These are phyloP conservation scores for Lichtheimia ramosa DNA, from an alignment of 371 early-diverging fungal genomes.

Conservation along the genomic window DNA sequence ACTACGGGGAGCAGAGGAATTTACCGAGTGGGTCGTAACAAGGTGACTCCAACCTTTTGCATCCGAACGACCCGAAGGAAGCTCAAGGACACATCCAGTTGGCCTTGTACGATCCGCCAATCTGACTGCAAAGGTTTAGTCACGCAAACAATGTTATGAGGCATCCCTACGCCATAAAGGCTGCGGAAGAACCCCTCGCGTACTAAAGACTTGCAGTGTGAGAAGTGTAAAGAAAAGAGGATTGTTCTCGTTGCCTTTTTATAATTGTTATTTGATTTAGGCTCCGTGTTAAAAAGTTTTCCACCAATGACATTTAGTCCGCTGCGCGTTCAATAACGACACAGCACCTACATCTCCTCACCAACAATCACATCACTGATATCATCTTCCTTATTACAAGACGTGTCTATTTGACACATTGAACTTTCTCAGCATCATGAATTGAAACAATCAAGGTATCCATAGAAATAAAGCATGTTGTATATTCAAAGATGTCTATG, in stretches of 20 bases:
- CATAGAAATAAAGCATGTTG: too few species aligned
- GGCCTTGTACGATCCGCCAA: conserved; percentile 3
- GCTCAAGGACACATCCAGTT: conserved; percentile 10
- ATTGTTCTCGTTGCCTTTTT: not conserved
- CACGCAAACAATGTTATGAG: conserved; percentile 9
- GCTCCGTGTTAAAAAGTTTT: not conserved
- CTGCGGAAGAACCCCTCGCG: conserved; percentile 7
- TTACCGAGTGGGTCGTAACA: conserved; percentile 27
- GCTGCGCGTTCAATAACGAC: too few species aligned
- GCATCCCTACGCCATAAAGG: not conserved
- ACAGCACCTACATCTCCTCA: too few species aligned
- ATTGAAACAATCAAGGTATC: too few species aligned
- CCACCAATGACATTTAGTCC: too few species aligned
- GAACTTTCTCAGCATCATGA: too few species aligned
- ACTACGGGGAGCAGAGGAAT: conserved; percentile 43
- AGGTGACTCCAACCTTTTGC: conserved; percentile 6
- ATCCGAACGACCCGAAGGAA: conserved; percentile 19
- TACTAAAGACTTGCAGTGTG: conserved; percentile 9
- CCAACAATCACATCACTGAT: too few species aligned
- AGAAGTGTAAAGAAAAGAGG: conserved; percentile 2
- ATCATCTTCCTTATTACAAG: too few species aligned
- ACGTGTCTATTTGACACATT: too few species aligned
- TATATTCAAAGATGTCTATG: too few species aligned
- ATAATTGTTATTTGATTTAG: not conserved
- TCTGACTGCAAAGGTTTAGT: conserved; percentile 13